Percentiles rank a stretch among this genome's conserved stretches.
Conservation (phyloP, 148 eudicot genomes). For the Arbutus unedo region DNA sequence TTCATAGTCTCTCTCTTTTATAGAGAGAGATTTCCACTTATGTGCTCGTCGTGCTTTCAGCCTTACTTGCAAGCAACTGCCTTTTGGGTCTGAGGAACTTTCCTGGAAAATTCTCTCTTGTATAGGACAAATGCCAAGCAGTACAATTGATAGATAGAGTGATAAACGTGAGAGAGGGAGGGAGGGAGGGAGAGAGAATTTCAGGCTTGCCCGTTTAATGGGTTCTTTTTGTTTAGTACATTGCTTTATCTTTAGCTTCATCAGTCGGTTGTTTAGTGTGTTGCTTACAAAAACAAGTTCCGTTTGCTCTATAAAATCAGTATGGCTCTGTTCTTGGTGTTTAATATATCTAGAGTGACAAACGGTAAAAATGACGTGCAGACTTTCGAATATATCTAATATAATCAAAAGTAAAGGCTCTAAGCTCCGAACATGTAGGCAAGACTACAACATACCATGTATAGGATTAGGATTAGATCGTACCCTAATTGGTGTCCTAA, state of each 20-base stretch:
- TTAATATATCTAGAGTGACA: too few species aligned
- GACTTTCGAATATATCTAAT: too few species aligned
- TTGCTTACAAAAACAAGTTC: neutral
- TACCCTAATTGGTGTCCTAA: neutral
- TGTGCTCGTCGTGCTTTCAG: neutral
- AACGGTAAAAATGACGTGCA: too few species aligned
- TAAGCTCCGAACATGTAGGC: too few species aligned
- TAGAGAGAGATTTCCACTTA: conserved; percentile 11
- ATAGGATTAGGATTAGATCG: too few species aligned
- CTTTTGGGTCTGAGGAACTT: conserved; percentile 20
- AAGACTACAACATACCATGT: too few species aligned
- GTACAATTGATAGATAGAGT: neutral
- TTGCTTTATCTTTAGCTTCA: neutral
- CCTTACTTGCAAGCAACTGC: neutral
- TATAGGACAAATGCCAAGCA: conserved; percentile 13
- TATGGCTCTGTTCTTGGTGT: neutral
- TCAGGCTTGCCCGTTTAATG: neutral
- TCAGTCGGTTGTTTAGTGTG: too few species aligned
- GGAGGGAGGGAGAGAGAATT: neutral
- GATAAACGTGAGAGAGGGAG: neutral
- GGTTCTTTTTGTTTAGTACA: neutral
- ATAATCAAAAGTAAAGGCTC: too few species aligned
- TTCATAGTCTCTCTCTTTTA: neutral
- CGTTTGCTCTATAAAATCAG: neutral
- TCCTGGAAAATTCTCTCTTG: conserved; percentile 24